Evolutionary conservation across 768 basidiomycete genomes (phyloP), one percentile per base, ranked within the genome.

Genomic region (Suillus subalutaceus): DNA sequence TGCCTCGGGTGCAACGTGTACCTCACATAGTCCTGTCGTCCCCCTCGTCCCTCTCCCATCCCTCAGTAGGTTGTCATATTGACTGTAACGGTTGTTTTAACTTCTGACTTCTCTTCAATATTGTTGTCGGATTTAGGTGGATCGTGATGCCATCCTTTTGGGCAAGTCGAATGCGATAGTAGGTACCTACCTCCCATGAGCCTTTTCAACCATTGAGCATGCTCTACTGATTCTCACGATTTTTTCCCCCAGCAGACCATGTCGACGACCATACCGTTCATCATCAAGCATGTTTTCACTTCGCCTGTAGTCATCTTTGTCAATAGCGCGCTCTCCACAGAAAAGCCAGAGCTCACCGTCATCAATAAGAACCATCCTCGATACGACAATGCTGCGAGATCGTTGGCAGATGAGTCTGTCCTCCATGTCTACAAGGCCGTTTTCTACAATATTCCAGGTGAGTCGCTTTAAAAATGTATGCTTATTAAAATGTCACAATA

Each of bases 181-280:
- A 52, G 52, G 52, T 52, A n/a, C n/a, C n/a, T n/a, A 52, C 4
- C 52, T 52, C 4, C 52, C 52, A 52, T 30, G 52, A 52, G 52
- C 26, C 52, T 52, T 52, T 52, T 26, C 52, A 52, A 52, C 52
- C 26, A 4, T 52, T 30, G 52, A 52, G 52, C 26, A 7, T 52
- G 5, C 52, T 53, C 52, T 9, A 53, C 52, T 53, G 5, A 53
- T 53, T 26, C 26, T 53, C 52, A 53, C 52, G 1, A 53, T 53
- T 30, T 53, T n/a, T 53, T 53, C 15, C 26, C 52, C 52, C 52
- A 53, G 52, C 52, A 53, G 7, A 52, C 52, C 6, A 52, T 52
- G 52, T 52, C 52, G 26, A 15, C 3, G 52, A 52, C n/a, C n/a
- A n/a, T n/a, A n/a, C n/a, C n/a, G n/a, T n/a, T n/a, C n/a, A n/a